Evolutionary conservation across 805 yeast species (phyloP).

Genomic region (Metschnikowia corniflorae): DNA sequence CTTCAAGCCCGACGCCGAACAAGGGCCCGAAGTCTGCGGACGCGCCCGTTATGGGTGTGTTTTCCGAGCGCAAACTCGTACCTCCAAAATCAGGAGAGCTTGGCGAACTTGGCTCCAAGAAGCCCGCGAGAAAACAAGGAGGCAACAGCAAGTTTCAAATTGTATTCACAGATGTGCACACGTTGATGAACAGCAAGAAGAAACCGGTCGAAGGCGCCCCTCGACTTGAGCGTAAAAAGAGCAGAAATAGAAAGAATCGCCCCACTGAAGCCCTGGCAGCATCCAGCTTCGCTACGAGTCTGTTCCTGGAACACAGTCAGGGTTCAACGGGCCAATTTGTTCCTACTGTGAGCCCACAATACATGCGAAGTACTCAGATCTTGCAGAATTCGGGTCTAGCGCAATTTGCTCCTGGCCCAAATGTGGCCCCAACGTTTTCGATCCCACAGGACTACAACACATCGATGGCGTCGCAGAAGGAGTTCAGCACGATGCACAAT

Average conservation of each 20-base stretch:
- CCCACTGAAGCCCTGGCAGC: too few species aligned
- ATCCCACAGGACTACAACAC: conserved; percentile 18
- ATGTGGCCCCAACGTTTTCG: conserved; percentile 6
- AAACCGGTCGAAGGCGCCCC: conserved; percentile 8
- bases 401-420: conserved; percentile 1
- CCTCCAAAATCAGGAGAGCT: too few species aligned
- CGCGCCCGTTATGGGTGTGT: conserved; percentile 38
- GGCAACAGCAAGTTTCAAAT: conserved; percentile 18
- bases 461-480: conserved; percentile 24
- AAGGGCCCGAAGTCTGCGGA: conserved; percentile 16
- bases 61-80: conserved; percentile 24
- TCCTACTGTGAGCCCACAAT: too few species aligned
- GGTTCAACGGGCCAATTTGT: too few species aligned
- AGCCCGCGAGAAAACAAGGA: conserved; percentile 10
- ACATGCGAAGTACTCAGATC: too few species aligned
- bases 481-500: conserved; percentile 26
- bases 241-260: too few species aligned
- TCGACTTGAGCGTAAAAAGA: conserved; percentile 3
- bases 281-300: too few species aligned
- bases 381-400: too few species aligned
- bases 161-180: conserved; percentile 21
- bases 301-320: too few species aligned
- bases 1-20: conserved; percentile 40
- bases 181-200: conserved; percentile 20
- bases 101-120: neutral